Percentiles rank a stretch among this genome's conserved stretches.
Conservation (phyloP, 495 filamentous ascomycete species). For the Lindgomyces ingoldianus region DNA sequence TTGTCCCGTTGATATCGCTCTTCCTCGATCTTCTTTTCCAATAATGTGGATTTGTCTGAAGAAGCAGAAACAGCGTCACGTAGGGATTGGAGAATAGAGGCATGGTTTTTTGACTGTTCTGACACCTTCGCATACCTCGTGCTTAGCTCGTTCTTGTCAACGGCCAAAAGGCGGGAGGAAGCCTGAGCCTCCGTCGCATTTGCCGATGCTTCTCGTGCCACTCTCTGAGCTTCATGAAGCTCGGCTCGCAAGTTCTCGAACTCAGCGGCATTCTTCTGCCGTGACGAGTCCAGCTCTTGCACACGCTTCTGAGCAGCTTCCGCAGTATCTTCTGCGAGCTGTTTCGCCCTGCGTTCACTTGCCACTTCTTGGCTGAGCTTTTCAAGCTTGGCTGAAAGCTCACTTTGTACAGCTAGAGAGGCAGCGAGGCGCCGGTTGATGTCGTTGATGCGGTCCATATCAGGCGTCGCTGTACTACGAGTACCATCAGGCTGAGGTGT, state of each 20-base stretch:
- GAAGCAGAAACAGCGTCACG: conserved; percentile 79
- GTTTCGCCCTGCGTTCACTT: conserved; percentile 74
- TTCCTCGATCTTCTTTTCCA: conserved; percentile 83
- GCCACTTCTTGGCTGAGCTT: conserved; percentile 67
- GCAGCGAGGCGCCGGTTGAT: conserved; percentile 79
- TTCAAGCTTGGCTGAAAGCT: conserved; percentile 70
- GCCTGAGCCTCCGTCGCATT: conserved; percentile 73
- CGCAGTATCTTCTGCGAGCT: conserved; percentile 84
- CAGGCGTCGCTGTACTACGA: conserved; percentile 56
- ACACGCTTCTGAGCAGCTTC: conserved; percentile 80
- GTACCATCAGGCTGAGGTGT: conserved; percentile 68
- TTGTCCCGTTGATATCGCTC: conserved; percentile 74
- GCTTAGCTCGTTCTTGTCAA: conserved; percentile 82
- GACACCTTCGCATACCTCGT: conserved; percentile 68
- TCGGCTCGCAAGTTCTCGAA: conserved; percentile 82
- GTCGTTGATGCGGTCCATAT: conserved; percentile 68
- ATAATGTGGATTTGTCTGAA: conserved; percentile 66
- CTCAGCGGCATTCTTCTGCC: conserved; percentile 78
- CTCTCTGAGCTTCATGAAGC: conserved; percentile 72
- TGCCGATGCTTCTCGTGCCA: conserved; percentile 75
- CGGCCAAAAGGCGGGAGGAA: conserved; percentile 66
- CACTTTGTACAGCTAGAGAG: conserved; percentile 73
- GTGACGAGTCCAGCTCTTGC: conserved; percentile 75
- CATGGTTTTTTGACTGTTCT: conserved; percentile 67
- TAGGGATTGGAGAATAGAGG: conserved; percentile 70